These are phyloP conservation scores for Calycina herbarum DNA, from an alignment of 2,329 filamentous ascomycete genomes.

Conservation along the genomic window DNA sequence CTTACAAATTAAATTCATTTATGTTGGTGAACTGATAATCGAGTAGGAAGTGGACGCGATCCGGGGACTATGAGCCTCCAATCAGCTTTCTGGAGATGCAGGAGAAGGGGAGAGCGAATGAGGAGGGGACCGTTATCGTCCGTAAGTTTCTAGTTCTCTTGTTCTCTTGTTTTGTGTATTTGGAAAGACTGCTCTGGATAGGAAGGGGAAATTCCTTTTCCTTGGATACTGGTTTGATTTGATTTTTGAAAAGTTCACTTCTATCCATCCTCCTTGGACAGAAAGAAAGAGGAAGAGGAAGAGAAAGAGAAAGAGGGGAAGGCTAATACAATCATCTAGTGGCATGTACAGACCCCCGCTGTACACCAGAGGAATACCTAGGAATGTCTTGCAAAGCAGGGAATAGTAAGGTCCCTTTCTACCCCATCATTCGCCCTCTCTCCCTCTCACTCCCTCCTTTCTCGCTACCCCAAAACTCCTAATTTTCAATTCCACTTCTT, in stretches of 20 bases:
- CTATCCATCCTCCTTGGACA: too few relatives aligned
- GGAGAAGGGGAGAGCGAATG: slow-evolving; percentile 26
- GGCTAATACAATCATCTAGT: slow-evolving; percentile 11
- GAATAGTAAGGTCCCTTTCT: slow-evolving; percentile 17
- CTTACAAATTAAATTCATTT: too few relatives aligned
- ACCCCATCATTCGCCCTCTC: neutral
- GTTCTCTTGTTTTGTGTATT: neutral
- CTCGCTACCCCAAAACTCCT: too few relatives aligned
- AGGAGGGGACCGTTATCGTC: slow-evolving; percentile 30
- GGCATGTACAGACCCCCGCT: slow-evolving; percentile 29
- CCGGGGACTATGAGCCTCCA: neutral
- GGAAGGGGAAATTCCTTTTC: too few relatives aligned
- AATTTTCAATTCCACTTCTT: neutral
- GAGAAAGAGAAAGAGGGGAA: too few relatives aligned
- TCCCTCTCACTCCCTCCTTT: too few relatives aligned
- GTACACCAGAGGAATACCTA: slow-evolving; percentile 27
- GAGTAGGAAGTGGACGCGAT: neutral
- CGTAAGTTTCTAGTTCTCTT: slow-evolving; percentile 16
- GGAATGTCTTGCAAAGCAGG: slow-evolving; percentile 21
- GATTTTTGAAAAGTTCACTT: too few relatives aligned
- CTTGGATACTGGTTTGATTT: too few relatives aligned
- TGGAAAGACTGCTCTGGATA: too few relatives aligned
- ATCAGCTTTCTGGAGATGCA: slow-evolving; percentile 28
- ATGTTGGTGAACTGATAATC: too few relatives aligned
- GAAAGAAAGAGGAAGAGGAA: too few relatives aligned